Percentiles rank a stretch among this genome's conserved stretches.
These are phyloP conservation scores for Penicillium coprophilum DNA, from an alignment of 495 filamentous ascomycete species.

Conservation along the genomic window DNA sequence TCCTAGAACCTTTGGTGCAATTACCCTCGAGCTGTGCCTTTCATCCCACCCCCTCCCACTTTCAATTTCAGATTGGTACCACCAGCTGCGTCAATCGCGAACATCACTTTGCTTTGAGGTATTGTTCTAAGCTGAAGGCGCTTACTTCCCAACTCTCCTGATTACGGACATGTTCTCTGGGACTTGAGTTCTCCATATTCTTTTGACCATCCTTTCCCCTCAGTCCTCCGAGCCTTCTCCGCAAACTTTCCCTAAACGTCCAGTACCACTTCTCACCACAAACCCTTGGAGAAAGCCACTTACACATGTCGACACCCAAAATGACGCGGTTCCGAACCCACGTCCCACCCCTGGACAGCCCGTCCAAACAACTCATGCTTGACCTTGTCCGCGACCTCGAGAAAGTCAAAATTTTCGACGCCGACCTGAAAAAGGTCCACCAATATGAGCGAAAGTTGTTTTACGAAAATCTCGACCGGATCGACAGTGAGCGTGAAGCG, in stretches of 20 bases:
- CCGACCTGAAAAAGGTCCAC: slow-evolving; percentile 43
- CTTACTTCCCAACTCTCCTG: neutral
- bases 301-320: neutral
- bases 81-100: neutral
- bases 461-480: slow-evolving; percentile 47
- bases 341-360: slow-evolving; percentile 36
- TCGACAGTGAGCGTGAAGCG: slow-evolving; percentile 43
- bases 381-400: slow-evolving; percentile 47
- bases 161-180: neutral
- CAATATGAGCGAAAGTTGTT: slow-evolving; percentile 46
- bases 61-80: neutral
- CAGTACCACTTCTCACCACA: neutral
- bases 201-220: neutral
- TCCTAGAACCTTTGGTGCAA: neutral
- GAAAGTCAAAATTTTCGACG: slow-evolving; percentile 37
- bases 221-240: neutral
- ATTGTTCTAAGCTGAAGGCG: neutral
- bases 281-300: neutral
- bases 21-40: neutral
- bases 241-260: too few relatives aligned
- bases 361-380: slow-evolving; percentile 50
- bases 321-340: slow-evolving; percentile 12
- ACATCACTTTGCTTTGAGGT: neutral
- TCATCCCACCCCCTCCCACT: neutral
- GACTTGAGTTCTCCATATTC: neutral